Base-by-base conservation (phyloP, 2,329 filamentous ascomycete genomes). In the Stachybotrys chartarum region DNA sequence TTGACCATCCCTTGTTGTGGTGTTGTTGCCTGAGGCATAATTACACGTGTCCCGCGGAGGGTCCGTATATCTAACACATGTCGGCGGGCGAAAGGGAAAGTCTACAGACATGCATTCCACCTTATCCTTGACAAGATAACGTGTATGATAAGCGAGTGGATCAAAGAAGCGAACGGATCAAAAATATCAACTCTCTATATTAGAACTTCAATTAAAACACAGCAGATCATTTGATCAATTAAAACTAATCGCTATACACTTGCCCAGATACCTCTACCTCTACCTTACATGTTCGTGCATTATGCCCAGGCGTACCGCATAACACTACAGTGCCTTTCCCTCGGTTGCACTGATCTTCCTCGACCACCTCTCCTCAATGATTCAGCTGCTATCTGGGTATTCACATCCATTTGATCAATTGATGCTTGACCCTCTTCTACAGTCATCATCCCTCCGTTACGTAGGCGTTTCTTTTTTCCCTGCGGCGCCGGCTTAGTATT, bases 221-320 rank as follows among this genome's bases (percentile, higher is more conserved):
- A 51, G 51, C 31, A 55, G 39, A 50, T 30, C 10, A 55, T 55
- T 35, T 46, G 18, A 55, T 55, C 47, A 51, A 51, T 51, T 51
- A 24, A 51, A 55, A 51, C 48, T 51, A 55, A 51, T 51, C 39
- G 30, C 35, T 55, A 55, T 51, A 55, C 53, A 51, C 48, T 16
- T 55, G 30, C 30, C 35, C 39, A 51, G 30, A 80, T 71, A 0
- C 46, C 18, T n/a, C 16, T 17, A 49, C 18, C 14, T 49, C 5
- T 3, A 44, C 5, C 39, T 44, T 44, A 5, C 39, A 44, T 3
- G 39, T 44, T 44, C 39, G 39, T 44, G 5, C 5, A n/a, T 44
- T 47, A 47, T 47, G 7, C 6, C 45, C 45, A 17, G 45, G 45
- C 45, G 3, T 47, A 3, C 45, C 45, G 18, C 18, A 47, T 47